A percentile compares a stretch with the other conserved stretches of the same genome.
Evolutionary conservation across 441 rosid genomes (phyloP).

Genomic region (Adansonia rubrostipa): DNA sequence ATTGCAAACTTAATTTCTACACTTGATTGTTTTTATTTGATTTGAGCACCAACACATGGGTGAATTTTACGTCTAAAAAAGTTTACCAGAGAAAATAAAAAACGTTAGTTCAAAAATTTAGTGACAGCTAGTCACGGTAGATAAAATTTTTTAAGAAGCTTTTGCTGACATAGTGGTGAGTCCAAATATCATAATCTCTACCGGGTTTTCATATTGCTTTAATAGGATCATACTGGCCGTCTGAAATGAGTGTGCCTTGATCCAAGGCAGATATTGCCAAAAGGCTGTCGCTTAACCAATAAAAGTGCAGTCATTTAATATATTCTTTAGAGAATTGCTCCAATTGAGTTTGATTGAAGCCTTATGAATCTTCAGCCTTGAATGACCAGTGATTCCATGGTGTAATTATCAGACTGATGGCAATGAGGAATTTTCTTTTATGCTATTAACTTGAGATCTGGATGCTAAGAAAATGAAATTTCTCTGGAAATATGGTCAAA

Average conservation of each 20-base stretch:
- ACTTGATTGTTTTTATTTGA: slow-evolving; percentile 11
- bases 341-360: slow-evolving; percentile 17
- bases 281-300: not conserved
- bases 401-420: slow-evolving; percentile 10
- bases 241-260: slow-evolving; percentile 23
- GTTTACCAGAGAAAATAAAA: slow-evolving; percentile 7
- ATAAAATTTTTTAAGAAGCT: slow-evolving; percentile 11
- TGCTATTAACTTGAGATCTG: not conserved
- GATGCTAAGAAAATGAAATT: slow-evolving; percentile 17
- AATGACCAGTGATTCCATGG: not conserved
- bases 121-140: slow-evolving; percentile 1
- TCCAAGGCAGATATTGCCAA: not conserved
- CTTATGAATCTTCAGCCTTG: slow-evolving; percentile 9
- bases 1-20: not conserved
- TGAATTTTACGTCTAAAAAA: not conserved
- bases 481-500: not conserved
- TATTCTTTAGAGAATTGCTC: not conserved
- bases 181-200: not conserved
- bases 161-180: slow-evolving; percentile 9
- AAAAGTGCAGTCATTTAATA: slow-evolving; percentile 18
- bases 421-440: slow-evolving; percentile 7
- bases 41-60: slow-evolving; percentile 6
- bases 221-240: slow-evolving; percentile 19
- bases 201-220: slow-evolving; percentile 20
- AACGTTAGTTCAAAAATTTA: slow-evolving; percentile 14